Conservation (phyloP, 441 rosid species). For the Eutrema salsugineum region DNA sequence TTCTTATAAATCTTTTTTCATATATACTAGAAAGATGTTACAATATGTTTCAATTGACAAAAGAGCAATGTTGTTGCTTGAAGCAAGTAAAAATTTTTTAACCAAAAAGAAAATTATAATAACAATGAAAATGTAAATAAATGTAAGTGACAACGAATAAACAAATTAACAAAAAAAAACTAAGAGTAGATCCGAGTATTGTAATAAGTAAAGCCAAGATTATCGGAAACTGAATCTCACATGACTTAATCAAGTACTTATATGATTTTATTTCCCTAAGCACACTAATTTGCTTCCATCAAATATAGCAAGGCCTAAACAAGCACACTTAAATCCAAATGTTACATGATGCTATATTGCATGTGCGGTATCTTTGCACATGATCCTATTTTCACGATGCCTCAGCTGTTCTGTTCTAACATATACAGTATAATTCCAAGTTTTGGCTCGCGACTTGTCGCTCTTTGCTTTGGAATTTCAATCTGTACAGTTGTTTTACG, state of each 20-base stretch:
- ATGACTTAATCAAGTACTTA: neutral
- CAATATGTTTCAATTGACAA: too few species aligned
- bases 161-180: neutral
- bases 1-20: too few species aligned
- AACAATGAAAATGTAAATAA: too few species aligned
- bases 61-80: too few species aligned
- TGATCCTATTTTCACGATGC: conserved; percentile 27
- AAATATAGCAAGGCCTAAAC: conserved; percentile 20
- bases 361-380: conserved; percentile 26
- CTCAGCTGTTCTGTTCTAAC: conserved; percentile 7
- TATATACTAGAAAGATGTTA: too few species aligned
- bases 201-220: neutral
- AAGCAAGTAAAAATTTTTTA: too few species aligned
- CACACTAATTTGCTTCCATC: conserved; percentile 18
- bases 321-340: conserved; percentile 8
- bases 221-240: neutral
- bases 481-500: neutral
- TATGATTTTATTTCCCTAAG: conserved; percentile 25
- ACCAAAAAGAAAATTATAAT: too few species aligned
- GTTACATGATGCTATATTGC: conserved; percentile 18
- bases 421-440: neutral
- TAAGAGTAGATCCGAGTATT: conserved; percentile 28
- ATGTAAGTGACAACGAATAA: neutral
- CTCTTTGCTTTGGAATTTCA: neutral
- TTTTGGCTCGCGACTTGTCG: conserved; percentile 2